phyloP scores from a whole-genome alignment of 176 grass and related monocot species.

The Musa itinerans region DNA sequence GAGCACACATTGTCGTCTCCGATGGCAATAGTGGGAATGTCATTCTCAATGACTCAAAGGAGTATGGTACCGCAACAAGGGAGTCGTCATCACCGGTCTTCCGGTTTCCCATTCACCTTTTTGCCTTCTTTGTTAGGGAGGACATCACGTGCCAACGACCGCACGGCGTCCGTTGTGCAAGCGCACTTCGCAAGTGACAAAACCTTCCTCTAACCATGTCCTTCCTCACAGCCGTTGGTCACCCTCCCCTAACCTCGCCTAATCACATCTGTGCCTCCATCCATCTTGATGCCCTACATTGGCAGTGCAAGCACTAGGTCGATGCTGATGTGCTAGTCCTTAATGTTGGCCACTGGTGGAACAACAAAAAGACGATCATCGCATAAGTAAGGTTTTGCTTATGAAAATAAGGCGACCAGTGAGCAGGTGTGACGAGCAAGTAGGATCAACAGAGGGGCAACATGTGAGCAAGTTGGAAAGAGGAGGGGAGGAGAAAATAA shows the following conservation, averaged over 20 bases:
- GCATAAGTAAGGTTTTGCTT: conserved; percentile 4
- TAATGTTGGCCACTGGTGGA: conserved; percentile 41
- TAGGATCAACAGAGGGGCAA: too few species aligned
- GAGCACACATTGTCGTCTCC: background rate
- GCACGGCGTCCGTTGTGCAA: too few species aligned
- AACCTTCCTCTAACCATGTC: background rate
- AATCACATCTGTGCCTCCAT: conserved; percentile 7
- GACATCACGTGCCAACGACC: too few species aligned
- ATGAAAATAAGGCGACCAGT: too few species aligned
- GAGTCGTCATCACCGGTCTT: background rate
- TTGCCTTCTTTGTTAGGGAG: too few species aligned
- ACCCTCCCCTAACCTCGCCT: background rate
- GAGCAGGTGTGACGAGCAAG: too few species aligned
- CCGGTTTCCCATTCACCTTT: too few species aligned
- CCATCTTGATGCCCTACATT: conserved; percentile 22
- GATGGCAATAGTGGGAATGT: background rate
- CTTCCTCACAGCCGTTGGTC: conserved; percentile 16
- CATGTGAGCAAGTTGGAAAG: too few species aligned
- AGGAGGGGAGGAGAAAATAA: too few species aligned
- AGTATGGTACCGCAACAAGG: background rate
- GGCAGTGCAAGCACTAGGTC: conserved; percentile 13
- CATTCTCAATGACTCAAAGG: conserved; percentile 54
- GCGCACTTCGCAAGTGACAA: too few species aligned
- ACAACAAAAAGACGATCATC: conserved; percentile 25
- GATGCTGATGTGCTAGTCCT: conserved; percentile 30